Base-by-base conservation (phyloP, 2,329 filamentous ascomycete genomes). In the Aureobasidium vineae region DNA sequence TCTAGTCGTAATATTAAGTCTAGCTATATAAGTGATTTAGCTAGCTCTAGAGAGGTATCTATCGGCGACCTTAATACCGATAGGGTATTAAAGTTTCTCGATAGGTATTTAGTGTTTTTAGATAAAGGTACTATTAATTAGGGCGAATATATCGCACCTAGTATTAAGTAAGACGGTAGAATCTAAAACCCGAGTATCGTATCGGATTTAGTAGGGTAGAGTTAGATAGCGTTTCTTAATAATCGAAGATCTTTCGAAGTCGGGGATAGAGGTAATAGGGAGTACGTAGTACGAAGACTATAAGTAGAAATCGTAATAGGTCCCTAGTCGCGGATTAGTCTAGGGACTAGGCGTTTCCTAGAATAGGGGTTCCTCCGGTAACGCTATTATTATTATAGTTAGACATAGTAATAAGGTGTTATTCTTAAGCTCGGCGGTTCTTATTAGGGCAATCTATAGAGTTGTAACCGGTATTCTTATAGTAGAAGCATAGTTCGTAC, bases 291-390 rank as follows among this genome's bases (percentile, higher is more conserved):
- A 41, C 6, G 6, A 53, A 53, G 50, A 36, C 50, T 53, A 53
- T 36, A 53, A 26, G 28, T n/a, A 36, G 31, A 53, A 23, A 53
- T 53, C 50, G 50, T 53, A 53, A 53, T 53, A 53, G 50, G 50
- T 53, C 50, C 50, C 50, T 53, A 53, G 50, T 53, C 8, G 8
- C 8, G 13, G 8, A 38, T 53, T 52, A 52, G 49, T 52, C 49
- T 52, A 53, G 50, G 8, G 16, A 53, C 28, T 33, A 33, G 28
- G 26, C 31, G 31, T 54, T 54, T 38, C 31, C 33, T 38, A 38
- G 33, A 16, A 54, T 28, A 13, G 7, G 31, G 7, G 50, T 11
- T 54, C n/a, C 10, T 21, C n/a, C 23, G 23, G n/a, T 54, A 54
- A 23, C n/a, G 19, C 50, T 54, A 23, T 54, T 23, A 23, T 36